Percentiles rank a stretch among this genome's conserved stretches.
Conservation (phyloP, 805 yeast species). For the Metschnikowia drakensbergensis region DNA sequence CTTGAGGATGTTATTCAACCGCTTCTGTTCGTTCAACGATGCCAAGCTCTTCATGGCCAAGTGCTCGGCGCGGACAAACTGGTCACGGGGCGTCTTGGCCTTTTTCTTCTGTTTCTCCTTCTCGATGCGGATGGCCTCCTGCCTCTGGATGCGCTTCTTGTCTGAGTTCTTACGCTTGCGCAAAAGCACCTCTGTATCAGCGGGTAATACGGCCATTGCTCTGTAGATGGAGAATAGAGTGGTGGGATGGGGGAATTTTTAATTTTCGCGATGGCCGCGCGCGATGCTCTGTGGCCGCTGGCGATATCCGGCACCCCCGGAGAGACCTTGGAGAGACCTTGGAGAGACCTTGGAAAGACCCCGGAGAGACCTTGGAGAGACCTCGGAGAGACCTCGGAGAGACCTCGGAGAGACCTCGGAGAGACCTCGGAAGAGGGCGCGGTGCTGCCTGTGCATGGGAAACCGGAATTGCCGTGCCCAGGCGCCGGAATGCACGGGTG, state of each 20-base stretch:
- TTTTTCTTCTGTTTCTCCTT: conserved; percentile 41
- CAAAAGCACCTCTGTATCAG: conserved; percentile 73
- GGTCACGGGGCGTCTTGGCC: conserved; percentile 39
- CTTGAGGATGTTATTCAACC: conserved; percentile 61
- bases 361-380: no score
- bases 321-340: no score
- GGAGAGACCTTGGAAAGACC: no score
- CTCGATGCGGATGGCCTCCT: conserved; percentile 54
- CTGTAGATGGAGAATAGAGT: background rate
- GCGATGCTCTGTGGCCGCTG: background rate
- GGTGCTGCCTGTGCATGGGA: no score
- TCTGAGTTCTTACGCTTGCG: conserved; percentile 79
- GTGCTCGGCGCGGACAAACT: conserved; percentile 71
- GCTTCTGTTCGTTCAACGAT: conserved; percentile 60
- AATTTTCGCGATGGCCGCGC: conserved; percentile 12
- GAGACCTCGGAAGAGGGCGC: no score
- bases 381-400: no score
- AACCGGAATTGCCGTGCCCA: no score
- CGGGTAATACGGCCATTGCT: conserved; percentile 48
- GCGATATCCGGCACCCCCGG: no score
- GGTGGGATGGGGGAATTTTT: conserved; percentile 1
- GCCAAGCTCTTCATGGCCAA: conserved; percentile 64
- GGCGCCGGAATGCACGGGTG: no score
- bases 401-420: no score
- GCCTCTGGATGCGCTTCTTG: conserved; percentile 67